Evolutionary conservation across 257 asterid species (phyloP), one percentile per base, ranked within the genome.

Genomic region (Orobanche coerulescens): DNA sequence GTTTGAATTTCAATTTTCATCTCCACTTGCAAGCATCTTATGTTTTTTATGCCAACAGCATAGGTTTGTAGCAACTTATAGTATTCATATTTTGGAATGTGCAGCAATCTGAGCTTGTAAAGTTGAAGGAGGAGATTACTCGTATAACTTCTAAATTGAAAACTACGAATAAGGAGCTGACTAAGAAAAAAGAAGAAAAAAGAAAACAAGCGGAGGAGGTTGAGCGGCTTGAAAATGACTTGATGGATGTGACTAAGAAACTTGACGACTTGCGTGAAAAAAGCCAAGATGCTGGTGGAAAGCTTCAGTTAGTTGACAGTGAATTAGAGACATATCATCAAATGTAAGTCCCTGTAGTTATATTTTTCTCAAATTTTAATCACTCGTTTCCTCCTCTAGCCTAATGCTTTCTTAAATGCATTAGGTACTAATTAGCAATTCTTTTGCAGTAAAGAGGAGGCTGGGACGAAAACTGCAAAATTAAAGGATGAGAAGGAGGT

Each of bases 91-190:
- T 39, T 36, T 81, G 39, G 55, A 71, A 54, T 69, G 63, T 61
- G 51, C 86, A 93, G 97, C 99, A 93, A 86, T 84, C 95, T n/a
- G 97, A 86, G 79, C 83, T 89, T 73, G 83, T 89, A 25, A 93
- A 79, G 71, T 73, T 84, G 59, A 89, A 86, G 81, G 99, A 93
- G 81, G 96, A 89, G 82, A 67, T 79, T 28, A 75, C 84, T 36
- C 96, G 99, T 67, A 67, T 93, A 72, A 70, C 71, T 73, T 78
- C 86, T 69, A 86, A 88, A 73, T 77, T 89, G 51, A 89, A 80
- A 78, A 86, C 81, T 73, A 83, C 94, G 0, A 72, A 25, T 50
- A 86, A 89, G 79, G 99, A 93, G 66, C 84, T 86, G 47, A 73
- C 70, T 62, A 93, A 84, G 82, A 89, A 67, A 80, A 82, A 73